Base-by-base conservation (phyloP, 345 rosid genomes). In the Populus alba region DNA sequence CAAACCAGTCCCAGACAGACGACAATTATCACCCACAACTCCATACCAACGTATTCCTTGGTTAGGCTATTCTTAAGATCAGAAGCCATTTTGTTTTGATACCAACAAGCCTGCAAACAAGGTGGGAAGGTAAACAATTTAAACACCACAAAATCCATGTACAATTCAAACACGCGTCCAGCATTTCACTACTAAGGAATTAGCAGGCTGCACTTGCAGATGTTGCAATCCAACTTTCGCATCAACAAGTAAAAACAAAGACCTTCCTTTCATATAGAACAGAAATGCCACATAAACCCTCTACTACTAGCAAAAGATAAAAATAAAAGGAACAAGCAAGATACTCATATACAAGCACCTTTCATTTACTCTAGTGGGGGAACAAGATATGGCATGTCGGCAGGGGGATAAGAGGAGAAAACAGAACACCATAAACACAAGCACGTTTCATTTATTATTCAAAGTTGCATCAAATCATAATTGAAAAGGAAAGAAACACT, bases 1-100 rank as follows among this genome's bases (percentile, higher is more conserved):
- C 92, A 85, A 31, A 80, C 78, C 77, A 91, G 87, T 43, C 87
- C 92, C 16, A 92, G 82, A 80, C 88, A 84, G 75, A 91, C 86
- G 18, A 88, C 90, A 68, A 91, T 83, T 84, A 90, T 77, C 75
- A 89, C 93, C 98, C 97, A 95, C 66, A 91, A 85, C 81, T 92
- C 77, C 69, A 95, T 77, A 76, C 87, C 89, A 43, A 89, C 79
- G 73, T 90, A 84, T 81, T 77, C 72, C 82, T 88, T 87, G 27
- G 89, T 90, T 66, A 95, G 84, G 75, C 83, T 79, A 12, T 68
- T 70, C 79, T 90, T 90, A 62, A 95, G 91, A 85, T 78, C 85
- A 80, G 97, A 84, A 33, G 89, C 87, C 95, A 92, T 94, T 82
- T 78, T 80, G 17, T 63, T 62, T 39, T 17, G 74, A 78, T 55